Evolutionary conservation across 176 grass and related monocot species (phyloP), one percentile per base, ranked within the genome.

Genomic region (Carex kokanica): DNA sequence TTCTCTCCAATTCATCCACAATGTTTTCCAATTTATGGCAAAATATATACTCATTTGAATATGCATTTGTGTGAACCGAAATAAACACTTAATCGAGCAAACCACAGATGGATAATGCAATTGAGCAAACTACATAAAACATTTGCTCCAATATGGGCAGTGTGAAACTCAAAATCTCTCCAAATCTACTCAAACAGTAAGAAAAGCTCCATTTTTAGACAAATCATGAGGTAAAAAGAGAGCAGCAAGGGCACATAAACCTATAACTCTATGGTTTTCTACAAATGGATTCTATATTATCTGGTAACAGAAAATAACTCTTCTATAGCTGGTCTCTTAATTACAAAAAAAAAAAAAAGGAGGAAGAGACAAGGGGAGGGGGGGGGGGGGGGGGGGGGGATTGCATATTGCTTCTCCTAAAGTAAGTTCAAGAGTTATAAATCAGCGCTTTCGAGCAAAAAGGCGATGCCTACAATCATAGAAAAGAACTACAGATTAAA

Each of bases 381-480:
- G 43, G 1, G 8, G 1, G 6, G 43, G 8, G 8, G 45, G 45
- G 45, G 8, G 9, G 1, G 45, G 45, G 45, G 45, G 45, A 21
- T 60, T 58, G 55, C 17, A 6, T 6, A 41, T 41, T 60, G 57
- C 57, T 60, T 20, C 57, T 8, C 62, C 62, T 14, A 57, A 53
- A 32, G 23, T 32, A 78, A 49, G 5, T 58, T 24, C 10, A 52
- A 52, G 52, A 52, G 41, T 56, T 32, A 36, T 17, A 60, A 81
- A 61, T 81, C 78, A 81, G n/a, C 59, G 52, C 55, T 47, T 81
- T 24, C 58, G n/a, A 81, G 36, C 60, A 81, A 81, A 81, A 21
- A 81, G 60, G 13, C 21, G 38, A 65, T 81, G 60, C 79, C 79
- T 81, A 25, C 59, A 81, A 49, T 29, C 43, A 74, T 72, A 24